Conservation (phyloP, 2,329 filamentous ascomycete species). For the Nectriaceae sp. region DNA sequence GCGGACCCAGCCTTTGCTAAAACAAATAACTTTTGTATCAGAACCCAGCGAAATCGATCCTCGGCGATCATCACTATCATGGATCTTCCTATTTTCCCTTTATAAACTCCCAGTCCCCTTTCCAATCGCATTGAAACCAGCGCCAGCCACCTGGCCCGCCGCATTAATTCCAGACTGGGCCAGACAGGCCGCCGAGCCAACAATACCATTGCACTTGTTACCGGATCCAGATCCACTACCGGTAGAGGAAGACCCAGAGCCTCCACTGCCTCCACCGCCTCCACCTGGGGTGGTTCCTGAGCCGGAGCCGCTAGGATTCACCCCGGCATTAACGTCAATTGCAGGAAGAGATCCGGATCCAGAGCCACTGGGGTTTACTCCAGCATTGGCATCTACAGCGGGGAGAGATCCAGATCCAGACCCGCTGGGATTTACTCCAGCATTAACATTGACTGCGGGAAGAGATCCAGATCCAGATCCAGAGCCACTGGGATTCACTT, state of each 20-base stretch:
- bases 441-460: background rate
- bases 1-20: too few relatives aligned
- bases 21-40: too few relatives aligned
- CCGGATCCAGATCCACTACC: background rate
- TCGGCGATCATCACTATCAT: too few relatives aligned
- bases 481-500: conserved; percentile 1
- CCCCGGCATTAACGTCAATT: too few relatives aligned
- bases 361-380: background rate
- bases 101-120: too few relatives aligned
- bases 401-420: background rate
- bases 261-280: too few relatives aligned
- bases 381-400: background rate
- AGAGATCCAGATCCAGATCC: conserved; percentile 4
- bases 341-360: too few relatives aligned
- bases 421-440: background rate
- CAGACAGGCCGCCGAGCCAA: background rate
- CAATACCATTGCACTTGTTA: background rate
- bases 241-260: background rate
- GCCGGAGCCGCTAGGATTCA: too few relatives aligned
- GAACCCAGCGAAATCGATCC: too few relatives aligned
- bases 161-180: background rate
- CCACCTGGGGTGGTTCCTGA: background rate
- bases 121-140: background rate
- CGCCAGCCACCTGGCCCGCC: background rate
- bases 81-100: too few relatives aligned